Conservation (phyloP, 768 basidiomycete species). For the Auricularia heimuer region DNA sequence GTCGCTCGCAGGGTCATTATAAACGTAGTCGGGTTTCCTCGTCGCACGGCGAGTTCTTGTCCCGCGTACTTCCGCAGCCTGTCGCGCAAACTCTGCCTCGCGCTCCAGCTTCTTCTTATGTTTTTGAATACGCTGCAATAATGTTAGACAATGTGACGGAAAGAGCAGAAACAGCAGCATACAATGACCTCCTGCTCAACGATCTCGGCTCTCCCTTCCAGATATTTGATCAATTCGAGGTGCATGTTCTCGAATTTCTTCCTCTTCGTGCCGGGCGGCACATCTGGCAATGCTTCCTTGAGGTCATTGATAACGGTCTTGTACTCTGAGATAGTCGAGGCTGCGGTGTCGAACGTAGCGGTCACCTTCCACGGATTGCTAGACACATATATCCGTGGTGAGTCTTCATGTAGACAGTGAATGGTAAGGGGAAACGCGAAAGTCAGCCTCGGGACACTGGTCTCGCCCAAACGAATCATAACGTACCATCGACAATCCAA, state of each 20-base stretch:
- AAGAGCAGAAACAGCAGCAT: slow-evolving; percentile 25
- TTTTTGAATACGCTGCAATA: slow-evolving; percentile 56
- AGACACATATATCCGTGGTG: slow-evolving; percentile 72
- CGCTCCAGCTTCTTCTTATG: slow-evolving; percentile 56
- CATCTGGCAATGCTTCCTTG: slow-evolving; percentile 39
- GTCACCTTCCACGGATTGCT: slow-evolving; percentile 88
- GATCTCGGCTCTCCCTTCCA: slow-evolving; percentile 54
- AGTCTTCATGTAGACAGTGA: slow-evolving; percentile 38
- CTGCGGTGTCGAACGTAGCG: slow-evolving; percentile 61
- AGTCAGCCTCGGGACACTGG: no score
- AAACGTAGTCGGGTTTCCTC: slow-evolving; percentile 72
- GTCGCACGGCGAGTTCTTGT: slow-evolving; percentile 70
- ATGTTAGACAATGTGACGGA: slow-evolving; percentile 7
- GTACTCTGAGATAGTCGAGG: slow-evolving; percentile 69
- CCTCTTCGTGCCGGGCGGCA: slow-evolving; percentile 17
- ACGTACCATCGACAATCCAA: slow-evolving; percentile 87
- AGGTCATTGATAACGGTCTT: slow-evolving; percentile 50
- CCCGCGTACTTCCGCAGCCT: slow-evolving; percentile 55
- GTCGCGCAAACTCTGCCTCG: slow-evolving; percentile 49
- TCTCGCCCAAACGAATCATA: slow-evolving; percentile 7
- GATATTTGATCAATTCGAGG: slow-evolving; percentile 44
- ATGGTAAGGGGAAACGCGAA: no score
- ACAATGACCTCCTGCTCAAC: slow-evolving; percentile 67
- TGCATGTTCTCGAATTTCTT: slow-evolving; percentile 56
- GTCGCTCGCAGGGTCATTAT: slow-evolving; percentile 57